These are phyloP conservation scores for Coniochaeta prunicola DNA, from an alignment of 2,329 filamentous ascomycete species.

Conservation along the genomic window DNA sequence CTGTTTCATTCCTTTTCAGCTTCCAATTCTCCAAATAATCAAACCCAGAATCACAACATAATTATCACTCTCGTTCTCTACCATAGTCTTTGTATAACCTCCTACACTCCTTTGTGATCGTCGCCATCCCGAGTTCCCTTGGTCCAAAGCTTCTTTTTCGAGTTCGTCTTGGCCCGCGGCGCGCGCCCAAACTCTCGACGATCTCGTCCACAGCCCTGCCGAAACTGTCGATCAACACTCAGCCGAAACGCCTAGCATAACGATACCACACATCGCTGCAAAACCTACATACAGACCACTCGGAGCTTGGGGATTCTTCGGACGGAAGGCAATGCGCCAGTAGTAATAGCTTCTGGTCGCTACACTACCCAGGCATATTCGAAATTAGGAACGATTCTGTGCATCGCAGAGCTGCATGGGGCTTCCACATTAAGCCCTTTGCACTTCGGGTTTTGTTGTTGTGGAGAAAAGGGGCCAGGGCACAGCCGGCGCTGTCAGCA, in stretches of 20 bases:
- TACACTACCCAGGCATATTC: background rate
- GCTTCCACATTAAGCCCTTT: background rate
- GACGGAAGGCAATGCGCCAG: conserved; percentile 4
- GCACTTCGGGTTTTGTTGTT: background rate
- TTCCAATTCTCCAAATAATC: background rate
- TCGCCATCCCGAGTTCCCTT: background rate
- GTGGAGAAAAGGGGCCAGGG: background rate
- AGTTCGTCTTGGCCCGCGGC: background rate
- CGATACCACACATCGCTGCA: background rate
- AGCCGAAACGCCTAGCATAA: conserved; percentile 23
- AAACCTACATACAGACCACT: background rate
- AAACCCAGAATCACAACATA: background rate
- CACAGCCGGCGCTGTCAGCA: background rate
- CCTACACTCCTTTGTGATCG: background rate
- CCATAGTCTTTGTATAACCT: background rate
- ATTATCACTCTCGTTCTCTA: background rate
- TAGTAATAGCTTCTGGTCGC: conserved; percentile 1
- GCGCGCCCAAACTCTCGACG: background rate
- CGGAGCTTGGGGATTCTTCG: background rate
- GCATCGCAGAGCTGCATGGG: background rate
- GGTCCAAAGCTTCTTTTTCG: background rate
- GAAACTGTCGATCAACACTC: conserved; percentile 31
- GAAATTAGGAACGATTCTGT: background rate
- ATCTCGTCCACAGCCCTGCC: conserved; percentile 11
- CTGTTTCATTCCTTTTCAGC: background rate